Percentiles rank a stretch among this genome's conserved stretches.
Conservation (phyloP, 2,329 filamentous ascomycete species). For the Fusarium veterinarium region DNA sequence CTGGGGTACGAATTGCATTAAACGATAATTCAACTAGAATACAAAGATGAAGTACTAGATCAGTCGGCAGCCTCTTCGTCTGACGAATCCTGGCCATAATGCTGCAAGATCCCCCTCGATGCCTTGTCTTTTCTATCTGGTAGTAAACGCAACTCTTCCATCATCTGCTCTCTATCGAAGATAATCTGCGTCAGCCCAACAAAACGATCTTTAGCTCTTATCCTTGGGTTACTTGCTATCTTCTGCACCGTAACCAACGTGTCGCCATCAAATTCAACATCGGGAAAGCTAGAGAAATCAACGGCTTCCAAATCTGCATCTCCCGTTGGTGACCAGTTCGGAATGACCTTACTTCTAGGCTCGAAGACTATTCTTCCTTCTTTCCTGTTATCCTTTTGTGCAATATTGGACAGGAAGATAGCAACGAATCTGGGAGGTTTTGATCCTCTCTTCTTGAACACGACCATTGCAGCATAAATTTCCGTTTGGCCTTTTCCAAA, state of each 20-base stretch:
- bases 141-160: background rate
- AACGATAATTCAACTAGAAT: background rate
- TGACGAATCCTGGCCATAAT: background rate
- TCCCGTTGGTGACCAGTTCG: background rate
- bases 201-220: accelerated
- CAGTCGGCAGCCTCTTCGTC: background rate
- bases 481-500: background rate
- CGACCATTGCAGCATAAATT: background rate
- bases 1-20: accelerated
- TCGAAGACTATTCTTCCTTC: accelerated
- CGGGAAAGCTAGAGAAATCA: background rate
- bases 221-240: background rate
- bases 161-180: background rate
- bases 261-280: background rate
- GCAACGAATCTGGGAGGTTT: background rate
- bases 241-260: background rate
- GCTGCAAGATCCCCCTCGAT: background rate
- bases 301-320: background rate
- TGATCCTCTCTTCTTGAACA: background rate
- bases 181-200: background rate
- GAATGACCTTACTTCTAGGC: background rate
- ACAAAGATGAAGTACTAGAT: background rate
- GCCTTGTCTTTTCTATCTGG: accelerated
- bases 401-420: background rate
- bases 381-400: background rate